Percentiles rank a stretch among this genome's conserved stretches.
These are phyloP conservation scores for Penicillium brevicompactum DNA, from an alignment of 2,329 filamentous ascomycete genomes.

Conservation along the genomic window DNA sequence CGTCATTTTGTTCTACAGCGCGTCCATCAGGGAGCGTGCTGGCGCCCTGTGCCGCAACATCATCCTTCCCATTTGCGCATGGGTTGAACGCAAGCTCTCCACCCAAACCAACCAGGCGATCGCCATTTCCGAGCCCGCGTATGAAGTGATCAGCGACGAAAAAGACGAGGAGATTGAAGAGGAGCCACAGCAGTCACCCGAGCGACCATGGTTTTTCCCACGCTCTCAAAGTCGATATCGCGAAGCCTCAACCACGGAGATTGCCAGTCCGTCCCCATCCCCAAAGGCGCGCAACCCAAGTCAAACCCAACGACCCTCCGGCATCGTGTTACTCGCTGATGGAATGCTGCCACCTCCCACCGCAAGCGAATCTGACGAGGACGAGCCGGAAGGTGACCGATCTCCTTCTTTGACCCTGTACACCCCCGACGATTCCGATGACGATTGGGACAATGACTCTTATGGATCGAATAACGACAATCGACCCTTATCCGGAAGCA, in stretches of 20 bases:
- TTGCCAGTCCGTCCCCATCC: background rate
- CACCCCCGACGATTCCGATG: background rate
- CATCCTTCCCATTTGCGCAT: background rate
- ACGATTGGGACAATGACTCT: background rate
- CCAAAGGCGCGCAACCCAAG: background rate
- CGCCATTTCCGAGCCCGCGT: background rate
- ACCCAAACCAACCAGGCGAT: background rate
- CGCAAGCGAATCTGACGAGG: background rate
- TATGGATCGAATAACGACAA: background rate
- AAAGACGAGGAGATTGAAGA: background rate
- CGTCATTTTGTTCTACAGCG: constrained; percentile 9
- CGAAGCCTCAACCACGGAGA: background rate
- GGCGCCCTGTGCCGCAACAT: background rate
- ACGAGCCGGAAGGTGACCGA: background rate
- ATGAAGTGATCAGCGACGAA: background rate
- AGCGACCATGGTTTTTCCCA: background rate
- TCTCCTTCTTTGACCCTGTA: background rate
- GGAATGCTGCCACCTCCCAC: background rate
- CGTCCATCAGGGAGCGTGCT: background rate
- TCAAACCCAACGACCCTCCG: background rate
- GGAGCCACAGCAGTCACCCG: background rate
- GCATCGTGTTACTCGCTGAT: background rate
- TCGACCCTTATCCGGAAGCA: background rate
- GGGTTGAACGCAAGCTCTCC: background rate
- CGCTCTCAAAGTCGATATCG: background rate